Evolutionary conservation across 2,329 filamentous ascomycete species (phyloP).

Genomic region (Epichloe brachyelytri): DNA sequence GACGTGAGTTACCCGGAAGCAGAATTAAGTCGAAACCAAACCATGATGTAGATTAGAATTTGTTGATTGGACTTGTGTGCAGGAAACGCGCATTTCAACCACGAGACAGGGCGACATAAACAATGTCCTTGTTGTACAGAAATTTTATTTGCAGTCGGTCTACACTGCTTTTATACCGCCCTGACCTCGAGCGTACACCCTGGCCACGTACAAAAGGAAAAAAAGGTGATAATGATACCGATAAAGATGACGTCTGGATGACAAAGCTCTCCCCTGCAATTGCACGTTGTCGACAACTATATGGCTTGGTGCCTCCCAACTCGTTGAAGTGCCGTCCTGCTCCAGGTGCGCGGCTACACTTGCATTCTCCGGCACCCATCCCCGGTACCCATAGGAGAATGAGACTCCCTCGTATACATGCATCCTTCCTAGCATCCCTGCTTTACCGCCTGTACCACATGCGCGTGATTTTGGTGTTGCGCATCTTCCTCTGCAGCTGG

Average conservation of each 20-base stretch:
- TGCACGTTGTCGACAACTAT: background rate
- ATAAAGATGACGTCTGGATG: background rate
- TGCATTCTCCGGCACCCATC: background rate
- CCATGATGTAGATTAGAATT: too few relatives aligned
- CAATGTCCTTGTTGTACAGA: background rate
- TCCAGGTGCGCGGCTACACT: background rate
- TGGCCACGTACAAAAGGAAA: background rate
- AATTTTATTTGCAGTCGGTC: background rate
- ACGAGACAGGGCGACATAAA: background rate
- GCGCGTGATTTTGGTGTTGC: conserved; percentile 40
- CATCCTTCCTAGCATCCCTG: background rate
- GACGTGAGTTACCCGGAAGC: too few relatives aligned
- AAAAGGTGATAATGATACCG: background rate
- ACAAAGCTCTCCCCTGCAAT: background rate
- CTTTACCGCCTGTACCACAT: conserved; percentile 47
- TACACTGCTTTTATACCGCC: background rate
- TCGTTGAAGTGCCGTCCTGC: background rate
- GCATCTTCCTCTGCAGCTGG: conserved; percentile 66
- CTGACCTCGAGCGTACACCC: background rate
- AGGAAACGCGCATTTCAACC: background rate
- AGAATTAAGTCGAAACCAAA: too few relatives aligned
- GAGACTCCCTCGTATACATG: too few relatives aligned
- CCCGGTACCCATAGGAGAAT: background rate
- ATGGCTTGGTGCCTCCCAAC: background rate
- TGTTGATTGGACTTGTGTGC: too few relatives aligned